Percentiles rank a stretch among this genome's conserved stretches.
Evolutionary conservation across 768 basidiomycete species (phyloP).

Genomic region (Phylloporus sp.): DNA sequence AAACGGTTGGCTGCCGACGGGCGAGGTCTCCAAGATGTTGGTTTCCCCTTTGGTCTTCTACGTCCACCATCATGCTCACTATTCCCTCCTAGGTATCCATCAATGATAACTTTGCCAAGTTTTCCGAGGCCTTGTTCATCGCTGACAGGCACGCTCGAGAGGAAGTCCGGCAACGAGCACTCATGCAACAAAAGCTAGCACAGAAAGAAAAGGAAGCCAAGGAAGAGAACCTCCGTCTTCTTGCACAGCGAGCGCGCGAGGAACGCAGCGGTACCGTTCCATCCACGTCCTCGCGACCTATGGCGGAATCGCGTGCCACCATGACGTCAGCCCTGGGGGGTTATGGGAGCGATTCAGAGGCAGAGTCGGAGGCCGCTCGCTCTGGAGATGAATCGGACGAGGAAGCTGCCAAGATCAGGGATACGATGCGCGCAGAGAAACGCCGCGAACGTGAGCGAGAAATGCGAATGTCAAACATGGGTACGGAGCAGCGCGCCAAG

Average conservation of each 20-base stretch:
- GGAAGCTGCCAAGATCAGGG: conserved; percentile 80
- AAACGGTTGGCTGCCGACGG: conserved; percentile 98
- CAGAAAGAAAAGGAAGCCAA: conserved; percentile 95
- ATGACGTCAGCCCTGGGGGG: conserved; percentile 74
- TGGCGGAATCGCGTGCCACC: conserved; percentile 61
- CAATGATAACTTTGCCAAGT: conserved; percentile 99
- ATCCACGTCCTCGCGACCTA: conserved; percentile 55
- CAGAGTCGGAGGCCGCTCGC: conserved; percentile 43
- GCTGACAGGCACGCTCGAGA: conserved; percentile 97
- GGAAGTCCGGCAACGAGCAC: conserved; percentile 90
- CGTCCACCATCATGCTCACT: background rate
- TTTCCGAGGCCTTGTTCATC: conserved; percentile 92
- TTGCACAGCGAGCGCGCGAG: conserved; percentile 94
- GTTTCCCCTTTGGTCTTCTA: conserved; percentile 27
- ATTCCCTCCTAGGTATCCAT: conserved; percentile 71
- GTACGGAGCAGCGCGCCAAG: conserved; percentile 92
- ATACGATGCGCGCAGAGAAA: conserved; percentile 89
- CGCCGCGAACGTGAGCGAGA: conserved; percentile 92
- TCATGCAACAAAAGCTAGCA: conserved; percentile 99
- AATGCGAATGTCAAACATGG: conserved; percentile 99
- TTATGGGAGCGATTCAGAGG: conserved; percentile 78
- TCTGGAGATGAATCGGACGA: conserved; percentile 65
- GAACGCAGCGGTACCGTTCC: conserved; percentile 78
- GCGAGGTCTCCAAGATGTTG: conserved; percentile 94
- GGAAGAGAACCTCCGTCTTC: conserved; percentile 89